Base-by-base conservation (phyloP, 2,329 filamentous ascomycete genomes). In the Neofusicoccum sp. region DNA sequence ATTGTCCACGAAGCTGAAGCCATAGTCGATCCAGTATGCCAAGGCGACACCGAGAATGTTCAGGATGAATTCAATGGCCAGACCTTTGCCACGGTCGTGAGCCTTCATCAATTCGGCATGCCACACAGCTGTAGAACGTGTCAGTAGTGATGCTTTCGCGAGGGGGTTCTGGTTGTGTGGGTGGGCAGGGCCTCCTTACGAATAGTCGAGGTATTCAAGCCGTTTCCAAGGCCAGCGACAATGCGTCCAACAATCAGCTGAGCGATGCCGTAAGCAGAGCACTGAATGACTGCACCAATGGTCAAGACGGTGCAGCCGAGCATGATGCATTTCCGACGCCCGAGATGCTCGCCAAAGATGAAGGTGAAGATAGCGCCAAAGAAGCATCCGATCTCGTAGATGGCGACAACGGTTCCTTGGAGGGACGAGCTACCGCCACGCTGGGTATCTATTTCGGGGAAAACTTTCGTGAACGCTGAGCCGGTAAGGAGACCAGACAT, bases 331-430 rank as follows among this genome's bases (percentile, higher is more conserved):
- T 78, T 80, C 64, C 80, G 80, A 33, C 83, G 73, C 2, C 83
- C 82, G 1, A 84, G 71, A 3, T 67, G 69, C 52, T 85, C 82
- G 16, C 82, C 83, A 33, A 81, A 69, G 14, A 74, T 69, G 61
- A 85, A 81, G 14, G 80, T 78, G 2, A 79, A 68, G 37, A 84
- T 73, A 1, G 79, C 84, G 14, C 85, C 86, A 47, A 86, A 73
- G 29, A 63, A 63, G 39, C 49, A 56, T 22, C 61, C 49, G 2
- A 63, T 56, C 22, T 63, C 61, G 70, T 87, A 86, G 61, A 86
- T 81, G 3, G 84, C 84, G 1, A 83, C 84, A 9, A 85, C 81
- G 0, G 83, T 84, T 16, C 79, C 79, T 69, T 82, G 79, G n/a
- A 79, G 71, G 4, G 75, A 80, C 9, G 80, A 77, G 65, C 81